These are phyloP conservation scores for Monosporascus sp. DNA, from an alignment of 2,329 filamentous ascomycete genomes.

Conservation along the genomic window DNA sequence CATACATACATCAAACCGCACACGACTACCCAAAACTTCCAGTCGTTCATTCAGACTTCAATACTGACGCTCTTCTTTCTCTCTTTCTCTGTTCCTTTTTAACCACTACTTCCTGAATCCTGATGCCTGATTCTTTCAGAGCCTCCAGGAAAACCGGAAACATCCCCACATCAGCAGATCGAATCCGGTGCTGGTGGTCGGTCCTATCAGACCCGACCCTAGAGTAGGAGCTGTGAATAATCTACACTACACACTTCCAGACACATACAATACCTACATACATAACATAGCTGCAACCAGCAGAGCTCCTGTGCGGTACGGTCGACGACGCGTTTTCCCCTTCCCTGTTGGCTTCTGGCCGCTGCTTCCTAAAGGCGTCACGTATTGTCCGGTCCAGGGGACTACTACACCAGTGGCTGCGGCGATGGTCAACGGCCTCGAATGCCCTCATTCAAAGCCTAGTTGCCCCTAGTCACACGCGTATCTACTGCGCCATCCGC, in stretches of 20 bases:
- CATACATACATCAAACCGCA: neutral
- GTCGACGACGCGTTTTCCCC: no score
- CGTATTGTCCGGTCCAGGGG: neutral
- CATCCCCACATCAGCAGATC: neutral
- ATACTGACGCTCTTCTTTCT: neutral
- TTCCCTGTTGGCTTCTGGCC: no score
- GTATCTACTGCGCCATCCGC: neutral
- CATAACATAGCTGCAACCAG: no score
- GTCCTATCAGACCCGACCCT: neutral
- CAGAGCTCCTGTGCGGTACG: no score
- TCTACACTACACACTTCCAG: neutral
- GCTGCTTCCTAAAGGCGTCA: no score
- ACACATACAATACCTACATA: no score
- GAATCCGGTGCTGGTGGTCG: neutral
- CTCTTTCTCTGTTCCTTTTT: neutral
- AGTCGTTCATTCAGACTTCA: neutral
- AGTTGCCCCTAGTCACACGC: neutral
- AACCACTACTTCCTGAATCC: neutral
- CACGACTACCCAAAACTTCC: neutral
- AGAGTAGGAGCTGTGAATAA: neutral
- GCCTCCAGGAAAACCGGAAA: neutral
- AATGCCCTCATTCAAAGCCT: neutral
- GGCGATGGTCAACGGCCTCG: neutral
- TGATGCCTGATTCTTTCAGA: neutral
- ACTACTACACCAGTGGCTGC: neutral